phyloP scores from a whole-genome alignment of 495 filamentous ascomycete genomes.

The Lophium mytilinum region DNA sequence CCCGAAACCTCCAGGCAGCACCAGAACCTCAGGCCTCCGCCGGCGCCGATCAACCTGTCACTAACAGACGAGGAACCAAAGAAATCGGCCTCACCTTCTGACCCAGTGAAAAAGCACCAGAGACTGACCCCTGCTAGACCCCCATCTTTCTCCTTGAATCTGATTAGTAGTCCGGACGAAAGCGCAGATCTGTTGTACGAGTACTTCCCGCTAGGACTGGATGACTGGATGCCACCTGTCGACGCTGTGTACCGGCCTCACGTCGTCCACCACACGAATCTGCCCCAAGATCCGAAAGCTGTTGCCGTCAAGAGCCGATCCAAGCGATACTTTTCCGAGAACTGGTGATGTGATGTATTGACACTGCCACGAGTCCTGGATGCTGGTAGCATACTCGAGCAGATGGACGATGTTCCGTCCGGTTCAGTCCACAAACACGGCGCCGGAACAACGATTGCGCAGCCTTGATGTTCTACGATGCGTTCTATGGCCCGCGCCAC shows the following conservation, averaged over 20 bases:
- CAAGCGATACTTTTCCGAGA: conserved; percentile 76
- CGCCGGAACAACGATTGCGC: too few relatives aligned
- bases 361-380: too few relatives aligned
- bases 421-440: too few relatives aligned
- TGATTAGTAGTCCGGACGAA: conserved; percentile 49
- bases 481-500: too few relatives aligned
- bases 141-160: conserved; percentile 38
- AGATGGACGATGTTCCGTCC: too few relatives aligned
- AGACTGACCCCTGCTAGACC: conserved; percentile 20
- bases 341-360: conserved; percentile 30
- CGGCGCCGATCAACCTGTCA: conserved; percentile 63
- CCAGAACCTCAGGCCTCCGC: conserved; percentile 30
- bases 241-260: conserved; percentile 90
- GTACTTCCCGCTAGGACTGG: conserved; percentile 80
- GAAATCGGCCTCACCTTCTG: conserved; percentile 19
- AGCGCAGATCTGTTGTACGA: conserved; percentile 78
- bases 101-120: conserved; percentile 21
- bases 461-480: too few relatives aligned
- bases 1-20: conserved; percentile 41
- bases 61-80: conserved; percentile 62
- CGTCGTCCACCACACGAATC: conserved; percentile 79
- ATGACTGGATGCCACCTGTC: conserved; percentile 89
- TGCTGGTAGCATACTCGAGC: too few relatives aligned
- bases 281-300: conserved; percentile 67
- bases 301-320: conserved; percentile 59